phyloP scores from a whole-genome alignment of 2,329 filamentous ascomycete species.

The Clonostachys chloroleuca region DNA sequence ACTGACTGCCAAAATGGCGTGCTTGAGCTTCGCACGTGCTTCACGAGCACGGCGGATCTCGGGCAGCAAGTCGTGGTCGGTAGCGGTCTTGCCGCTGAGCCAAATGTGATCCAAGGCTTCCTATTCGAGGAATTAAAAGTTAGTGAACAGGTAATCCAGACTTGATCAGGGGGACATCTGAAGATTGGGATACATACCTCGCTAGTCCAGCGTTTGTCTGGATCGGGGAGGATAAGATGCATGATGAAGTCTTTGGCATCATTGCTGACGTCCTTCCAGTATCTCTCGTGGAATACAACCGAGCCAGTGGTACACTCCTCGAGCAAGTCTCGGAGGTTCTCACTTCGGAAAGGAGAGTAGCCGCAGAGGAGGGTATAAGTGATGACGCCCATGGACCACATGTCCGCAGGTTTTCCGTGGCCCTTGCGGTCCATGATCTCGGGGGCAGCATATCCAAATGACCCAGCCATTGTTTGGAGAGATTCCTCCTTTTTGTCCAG shows the following conservation, averaged over 20 bases:
- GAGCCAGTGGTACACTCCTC: conserved; percentile 83
- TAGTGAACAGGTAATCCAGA: not conserved
- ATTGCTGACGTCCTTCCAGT: conserved; percentile 95
- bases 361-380: conserved; percentile 97
- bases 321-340: conserved; percentile 88
- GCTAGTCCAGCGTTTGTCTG: conserved; percentile 72
- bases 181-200: conserved; percentile 46
- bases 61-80: conserved; percentile 93
- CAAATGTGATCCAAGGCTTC: conserved; percentile 78
- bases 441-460: conserved; percentile 94
- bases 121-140: conserved; percentile 26
- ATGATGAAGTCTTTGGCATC: conserved; percentile 96
- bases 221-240: conserved; percentile 72
- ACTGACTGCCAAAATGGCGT: conserved; percentile 94
- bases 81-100: conserved; percentile 87
- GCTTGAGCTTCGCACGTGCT: conserved; percentile 83
- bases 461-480: conserved; percentile 96
- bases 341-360: conserved; percentile 95
- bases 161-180: not conserved
- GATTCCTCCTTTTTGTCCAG: conserved; percentile 87
- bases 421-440: conserved; percentile 98
- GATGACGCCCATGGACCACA: conserved; percentile 99
- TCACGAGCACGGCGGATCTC: conserved; percentile 89
- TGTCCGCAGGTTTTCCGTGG: conserved; percentile 96
- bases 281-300: conserved; percentile 93